These are phyloP conservation scores for Termitomyces heimii DNA, from an alignment of 768 basidiomycete species.

Conservation along the genomic window DNA sequence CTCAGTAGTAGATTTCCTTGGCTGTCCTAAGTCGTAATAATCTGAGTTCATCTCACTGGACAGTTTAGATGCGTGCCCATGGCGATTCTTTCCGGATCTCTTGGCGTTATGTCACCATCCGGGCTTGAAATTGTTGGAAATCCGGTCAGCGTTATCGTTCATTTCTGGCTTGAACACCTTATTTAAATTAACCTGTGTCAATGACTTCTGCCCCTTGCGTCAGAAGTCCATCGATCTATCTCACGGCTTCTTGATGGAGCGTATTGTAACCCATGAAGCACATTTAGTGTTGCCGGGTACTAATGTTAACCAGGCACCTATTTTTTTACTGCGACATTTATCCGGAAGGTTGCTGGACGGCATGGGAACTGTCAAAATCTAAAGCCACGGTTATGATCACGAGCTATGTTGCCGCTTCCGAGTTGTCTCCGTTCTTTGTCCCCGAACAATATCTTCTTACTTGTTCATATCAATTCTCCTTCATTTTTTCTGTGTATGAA, in stretches of 20 bases:
- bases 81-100: too few species aligned
- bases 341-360: constrained; percentile 5
- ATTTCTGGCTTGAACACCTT: background rate
- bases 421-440: constrained; percentile 19
- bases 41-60: background rate
- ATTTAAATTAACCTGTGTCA: background rate
- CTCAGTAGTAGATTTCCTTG: constrained; percentile 13
- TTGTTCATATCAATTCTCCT: constrained; percentile 7
- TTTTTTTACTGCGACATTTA: constrained; percentile 11
- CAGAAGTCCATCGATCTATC: background rate
- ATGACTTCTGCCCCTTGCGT: background rate
- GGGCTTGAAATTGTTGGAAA: background rate
- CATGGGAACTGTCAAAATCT: background rate
- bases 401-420: constrained; percentile 15
- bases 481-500: constrained; percentile 5
- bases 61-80: background rate
- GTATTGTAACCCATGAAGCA: background rate
- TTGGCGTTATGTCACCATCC: background rate
- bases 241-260: background rate
- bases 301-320: background rate
- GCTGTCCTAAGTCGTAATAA: background rate
- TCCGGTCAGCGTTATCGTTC: background rate
- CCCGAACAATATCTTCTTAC: background rate
- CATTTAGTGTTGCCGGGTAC: constrained; percentile 1
- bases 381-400: constrained; percentile 9